Evolutionary conservation across 2,329 filamentous ascomycete species (phyloP).

Genomic region (Colletotrichum spaethianum): DNA sequence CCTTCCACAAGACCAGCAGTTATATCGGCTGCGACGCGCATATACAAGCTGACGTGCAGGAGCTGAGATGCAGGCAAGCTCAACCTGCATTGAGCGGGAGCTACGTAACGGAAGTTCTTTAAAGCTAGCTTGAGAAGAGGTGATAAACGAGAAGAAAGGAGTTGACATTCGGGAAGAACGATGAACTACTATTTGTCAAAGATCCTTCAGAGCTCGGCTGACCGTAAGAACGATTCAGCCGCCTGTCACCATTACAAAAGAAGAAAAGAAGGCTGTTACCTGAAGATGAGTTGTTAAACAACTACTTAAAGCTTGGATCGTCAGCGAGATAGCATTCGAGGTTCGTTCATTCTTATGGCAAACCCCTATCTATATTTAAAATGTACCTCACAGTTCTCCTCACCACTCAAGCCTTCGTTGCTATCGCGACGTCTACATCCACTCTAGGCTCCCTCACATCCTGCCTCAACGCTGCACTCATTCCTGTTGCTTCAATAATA

Average conservation of each 20-base stretch:
- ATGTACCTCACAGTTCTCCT: not conserved
- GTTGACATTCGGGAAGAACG: not conserved
- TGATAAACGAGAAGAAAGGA: too few relatives aligned
- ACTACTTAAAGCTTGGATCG: too few relatives aligned
- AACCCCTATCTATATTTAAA: not conserved
- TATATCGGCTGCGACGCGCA: constrained; percentile 14
- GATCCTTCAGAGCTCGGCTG: not conserved
- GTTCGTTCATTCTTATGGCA: too few relatives aligned
- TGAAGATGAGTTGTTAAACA: not conserved
- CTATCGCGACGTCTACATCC: not conserved
- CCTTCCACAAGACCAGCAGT: not conserved
- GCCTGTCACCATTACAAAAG: not conserved
- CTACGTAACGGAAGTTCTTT: not conserved
- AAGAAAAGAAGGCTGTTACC: not conserved
- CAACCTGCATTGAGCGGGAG: not conserved
- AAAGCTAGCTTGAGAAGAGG: not conserved
- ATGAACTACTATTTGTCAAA: not conserved
- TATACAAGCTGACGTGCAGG: constrained; percentile 36
- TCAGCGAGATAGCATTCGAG: too few relatives aligned
- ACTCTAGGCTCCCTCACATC: constrained; percentile 2
- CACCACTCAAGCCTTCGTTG: not conserved
- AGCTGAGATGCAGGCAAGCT: constrained; percentile 15
- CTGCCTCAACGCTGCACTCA: constrained; percentile 46
- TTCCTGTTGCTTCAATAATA: constrained; percentile 43
- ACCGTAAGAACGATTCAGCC: too few relatives aligned